Evolutionary conservation across 1,139 yeast species (phyloP), one percentile per base, ranked within the genome.

Genomic region (Hanseniaspora gamundiae): DNA sequence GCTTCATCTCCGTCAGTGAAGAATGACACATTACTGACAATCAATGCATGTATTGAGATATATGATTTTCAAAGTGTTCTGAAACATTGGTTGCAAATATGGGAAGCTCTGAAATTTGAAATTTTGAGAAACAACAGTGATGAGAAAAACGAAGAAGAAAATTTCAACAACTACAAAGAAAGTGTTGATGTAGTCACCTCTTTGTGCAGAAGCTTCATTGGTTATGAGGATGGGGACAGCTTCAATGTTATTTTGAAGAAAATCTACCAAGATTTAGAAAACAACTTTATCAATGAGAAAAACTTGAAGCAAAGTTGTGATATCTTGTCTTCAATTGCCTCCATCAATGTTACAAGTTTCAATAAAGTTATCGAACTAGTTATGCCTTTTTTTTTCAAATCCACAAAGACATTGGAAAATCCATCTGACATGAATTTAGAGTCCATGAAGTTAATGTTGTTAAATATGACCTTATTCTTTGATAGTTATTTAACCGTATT

Each of bases 91-190:
- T 60, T 74, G 24, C 73, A 80, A 2, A 57, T 91, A 7, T 91
- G 96, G 95, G 82, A 84, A 51, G 86, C 94, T 0, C 66, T 91
- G 43, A 91, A 88, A 57, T 87, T 77, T 58, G 96, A 91, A 57
- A 71, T 91, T 22, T 67, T 88, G 48, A 95, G 88, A 59, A 78
- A 79, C 40, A 84, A 80, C 31, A 69, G 69, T 28, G 73, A 67
- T 30, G 73, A 71, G 45, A 68, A 65, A 38, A 69, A 66, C 55
- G 40, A 65, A 16, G 57, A 60, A 11, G 63, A 53, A 28, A 54
- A 52, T 13, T 45, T 57, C 21, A 50, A 70, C 47, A 62, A 69
- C 7, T 64, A 71, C 49, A 61, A 69, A 17, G 59, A 71, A 17
- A 72, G 84, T 0, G 62, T 83, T 42, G 60, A 62, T 10, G 69